Evolutionary conservation across 2,329 filamentous ascomycete species (phyloP), one percentile per base, ranked within the genome.

Genomic region (Penicillium concentricum): DNA sequence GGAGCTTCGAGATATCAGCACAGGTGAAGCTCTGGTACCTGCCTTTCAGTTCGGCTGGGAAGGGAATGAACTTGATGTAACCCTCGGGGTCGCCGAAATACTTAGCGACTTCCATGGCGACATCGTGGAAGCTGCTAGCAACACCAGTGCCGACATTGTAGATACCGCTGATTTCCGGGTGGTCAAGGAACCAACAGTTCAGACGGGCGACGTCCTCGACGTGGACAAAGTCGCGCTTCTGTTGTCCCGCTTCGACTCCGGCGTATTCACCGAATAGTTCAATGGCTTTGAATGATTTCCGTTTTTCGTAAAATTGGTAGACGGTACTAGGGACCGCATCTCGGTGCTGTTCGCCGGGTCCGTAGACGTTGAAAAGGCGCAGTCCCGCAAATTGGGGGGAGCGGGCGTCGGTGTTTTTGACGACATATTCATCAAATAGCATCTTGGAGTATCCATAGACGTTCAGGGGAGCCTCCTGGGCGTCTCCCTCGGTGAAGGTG

Each of bases 121-220:
- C 32, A 0, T 56, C 41, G 8, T 45, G 16, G 47, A 56, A 56
- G 9, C 39, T 45, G 10, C 47, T 51, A 2, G 53, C 53, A 20
- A 39, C 6, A 20, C 53, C 53, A 13, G 53, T 56, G 8, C 53
- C 53, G 4, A 56, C 53, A 34, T 56, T 56, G 20, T 39, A 56
- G 13, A 56, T 56, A 5, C 53, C 53, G 6, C 13, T 45, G 34
- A 43, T 39, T 16, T 56, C 53, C 0, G 53, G 53, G 26, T 56
- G 53, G 5, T 56, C 53, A 4, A 51, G 48, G 34, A 56, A 51
- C 53, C 53, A 56, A 22, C 53, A 56, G 16, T 56, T 56, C 3
- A 56, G 39, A 7, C 53, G 53, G 13, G 53, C 53, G 16, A 56
- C 47, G 15, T 56, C 53, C 26, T 56, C 32, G 6, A 56, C 53